Conservation (phyloP, 257 asterid genomes). For the Rhazya stricta region DNA sequence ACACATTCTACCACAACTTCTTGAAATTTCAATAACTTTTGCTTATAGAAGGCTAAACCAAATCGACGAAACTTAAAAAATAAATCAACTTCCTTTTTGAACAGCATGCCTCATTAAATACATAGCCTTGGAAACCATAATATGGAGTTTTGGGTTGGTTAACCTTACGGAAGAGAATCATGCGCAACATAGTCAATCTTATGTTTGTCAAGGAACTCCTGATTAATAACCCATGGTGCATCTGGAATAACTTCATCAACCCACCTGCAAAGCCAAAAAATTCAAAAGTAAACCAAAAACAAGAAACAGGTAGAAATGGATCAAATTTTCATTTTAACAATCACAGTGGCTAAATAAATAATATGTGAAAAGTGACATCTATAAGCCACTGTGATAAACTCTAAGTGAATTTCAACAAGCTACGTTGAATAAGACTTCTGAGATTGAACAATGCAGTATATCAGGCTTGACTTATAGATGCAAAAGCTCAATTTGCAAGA, state of each 20-base stretch:
- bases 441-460: neutral
- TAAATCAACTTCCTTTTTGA: neutral
- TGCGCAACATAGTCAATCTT: conserved; percentile 85
- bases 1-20: neutral
- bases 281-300: conserved; percentile 12
- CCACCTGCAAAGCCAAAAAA: conserved; percentile 57
- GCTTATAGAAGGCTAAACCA: neutral
- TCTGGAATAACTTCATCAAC: conserved; percentile 98
- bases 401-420: neutral
- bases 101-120: neutral
- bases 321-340: neutral
- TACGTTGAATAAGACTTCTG: neutral
- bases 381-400: neutral
- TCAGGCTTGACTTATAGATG: neutral
- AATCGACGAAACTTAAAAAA: neutral
- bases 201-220: conserved; percentile 87
- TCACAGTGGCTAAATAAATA: neutral
- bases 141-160: conserved; percentile 13
- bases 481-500: neutral
- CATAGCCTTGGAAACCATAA: neutral
- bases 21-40: neutral
- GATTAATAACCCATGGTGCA: conserved; percentile 94
- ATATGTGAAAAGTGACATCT: neutral
- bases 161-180: conserved; percentile 92
- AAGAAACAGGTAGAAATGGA: neutral